These are phyloP conservation scores for Aspergillus mulundensis DNA, from an alignment of 495 filamentous ascomycete genomes.

Conservation along the genomic window DNA sequence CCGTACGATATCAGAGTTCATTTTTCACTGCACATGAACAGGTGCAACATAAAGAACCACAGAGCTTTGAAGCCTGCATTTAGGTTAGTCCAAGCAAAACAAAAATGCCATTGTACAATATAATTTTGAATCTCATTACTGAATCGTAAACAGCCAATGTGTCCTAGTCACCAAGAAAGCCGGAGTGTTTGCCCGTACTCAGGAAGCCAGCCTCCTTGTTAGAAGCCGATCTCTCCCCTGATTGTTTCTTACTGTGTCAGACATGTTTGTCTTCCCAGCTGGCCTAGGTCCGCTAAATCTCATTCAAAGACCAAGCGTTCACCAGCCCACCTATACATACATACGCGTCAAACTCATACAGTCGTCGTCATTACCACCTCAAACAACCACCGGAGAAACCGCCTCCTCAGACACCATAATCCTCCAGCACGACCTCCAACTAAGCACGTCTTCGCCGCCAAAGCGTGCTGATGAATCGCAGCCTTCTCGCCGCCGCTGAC, in stretches of 20 bases:
- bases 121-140: neutral
- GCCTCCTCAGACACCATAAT: neutral
- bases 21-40: neutral
- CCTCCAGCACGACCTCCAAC: no score
- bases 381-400: neutral
- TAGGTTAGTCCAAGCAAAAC: neutral
- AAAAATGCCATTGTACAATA: neutral
- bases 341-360: neutral
- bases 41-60: neutral
- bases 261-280: no score
- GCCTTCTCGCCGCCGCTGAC: neutral
- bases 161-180: no score
- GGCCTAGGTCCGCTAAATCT: neutral
- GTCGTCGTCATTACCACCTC: neutral
- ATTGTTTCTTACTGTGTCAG: neutral
- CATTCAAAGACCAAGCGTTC: neutral
- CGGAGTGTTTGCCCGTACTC: no score
- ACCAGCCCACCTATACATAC: neutral
- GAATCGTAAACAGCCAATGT: neutral
- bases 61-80: neutral
- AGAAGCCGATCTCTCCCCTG: neutral
- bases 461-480: neutral
- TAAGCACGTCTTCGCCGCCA: no score
- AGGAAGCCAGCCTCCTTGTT: no score
- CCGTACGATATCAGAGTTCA: neutral